These are phyloP conservation scores for Camellia lanceoleosa DNA, from an alignment of 148 eudicot genomes.

Conservation along the genomic window DNA sequence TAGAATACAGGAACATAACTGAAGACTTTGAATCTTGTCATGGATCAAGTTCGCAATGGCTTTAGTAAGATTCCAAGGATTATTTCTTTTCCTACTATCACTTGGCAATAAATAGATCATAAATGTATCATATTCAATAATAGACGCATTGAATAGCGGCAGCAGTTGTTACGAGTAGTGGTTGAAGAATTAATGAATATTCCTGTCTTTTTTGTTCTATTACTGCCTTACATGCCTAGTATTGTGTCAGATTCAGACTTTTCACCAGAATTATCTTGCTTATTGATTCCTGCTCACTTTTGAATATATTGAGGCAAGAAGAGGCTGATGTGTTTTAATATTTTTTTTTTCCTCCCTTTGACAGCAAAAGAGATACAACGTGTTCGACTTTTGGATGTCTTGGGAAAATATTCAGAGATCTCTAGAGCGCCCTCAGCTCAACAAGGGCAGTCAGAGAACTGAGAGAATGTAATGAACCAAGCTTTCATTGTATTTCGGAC, in stretches of 20 bases:
- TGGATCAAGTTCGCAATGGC: no score
- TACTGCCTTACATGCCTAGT: background rate
- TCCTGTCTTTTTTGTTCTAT: background rate
- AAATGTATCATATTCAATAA: no score
- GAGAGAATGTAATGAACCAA: conserved; percentile 14
- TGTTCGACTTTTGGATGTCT: conserved; percentile 52
- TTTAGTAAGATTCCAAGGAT: no score
- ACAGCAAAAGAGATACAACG: conserved; percentile 74
- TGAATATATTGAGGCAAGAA: background rate
- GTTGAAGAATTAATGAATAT: background rate
- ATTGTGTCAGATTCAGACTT: background rate
- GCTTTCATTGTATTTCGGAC: conserved; percentile 6
- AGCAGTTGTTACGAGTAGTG: background rate
- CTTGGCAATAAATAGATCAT: no score
- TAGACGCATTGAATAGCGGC: background rate
- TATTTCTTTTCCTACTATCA: no score
- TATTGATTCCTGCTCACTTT: background rate
- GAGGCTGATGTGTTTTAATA: background rate
- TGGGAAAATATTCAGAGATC: conserved; percentile 51
- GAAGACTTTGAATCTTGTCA: no score
- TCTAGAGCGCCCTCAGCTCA: conserved; percentile 25
- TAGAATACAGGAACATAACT: no score
- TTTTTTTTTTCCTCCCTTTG: background rate
- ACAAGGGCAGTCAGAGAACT: conserved; percentile 11
- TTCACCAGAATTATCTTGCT: background rate